Evolutionary conservation across 116 monocot genomes (phyloP).

Genomic region (Zostera marina): DNA sequence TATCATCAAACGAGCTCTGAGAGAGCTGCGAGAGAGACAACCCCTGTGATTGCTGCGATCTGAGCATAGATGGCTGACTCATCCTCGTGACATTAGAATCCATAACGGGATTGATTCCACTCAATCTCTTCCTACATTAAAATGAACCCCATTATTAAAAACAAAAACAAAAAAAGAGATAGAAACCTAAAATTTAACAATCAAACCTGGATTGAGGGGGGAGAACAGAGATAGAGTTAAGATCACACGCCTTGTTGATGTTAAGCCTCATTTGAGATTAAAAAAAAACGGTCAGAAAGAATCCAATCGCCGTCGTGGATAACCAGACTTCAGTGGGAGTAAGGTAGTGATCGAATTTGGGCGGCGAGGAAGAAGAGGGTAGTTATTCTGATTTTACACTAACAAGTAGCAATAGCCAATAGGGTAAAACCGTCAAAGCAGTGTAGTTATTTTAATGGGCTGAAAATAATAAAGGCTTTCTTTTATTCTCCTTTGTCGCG

Average conservation of each 20-base stretch:
- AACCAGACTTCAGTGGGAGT: no score
- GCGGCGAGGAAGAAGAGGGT: no score
- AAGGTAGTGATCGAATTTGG: no score
- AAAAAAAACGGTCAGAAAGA: no score
- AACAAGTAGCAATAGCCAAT: no score
- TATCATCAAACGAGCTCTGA: slow-evolving; percentile 67
- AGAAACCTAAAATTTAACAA: not conserved
- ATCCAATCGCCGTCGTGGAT: no score
- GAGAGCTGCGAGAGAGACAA: slow-evolving; percentile 78
- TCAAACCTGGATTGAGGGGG: slow-evolving; percentile 69
- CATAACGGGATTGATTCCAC: slow-evolving; percentile 7
- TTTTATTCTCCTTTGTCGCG: no score
- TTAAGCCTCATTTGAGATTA: slow-evolving; percentile 45
- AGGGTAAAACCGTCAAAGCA: no score
- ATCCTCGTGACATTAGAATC: slow-evolving; percentile 22
- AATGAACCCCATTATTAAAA: not conserved
- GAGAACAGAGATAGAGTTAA: slow-evolving; percentile 86
- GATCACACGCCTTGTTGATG: slow-evolving; percentile 96
- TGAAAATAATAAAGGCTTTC: no score
- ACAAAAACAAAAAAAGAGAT: not conserved
- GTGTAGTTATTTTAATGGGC: no score
- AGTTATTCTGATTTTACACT: no score
- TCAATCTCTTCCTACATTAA: slow-evolving; percentile 26
- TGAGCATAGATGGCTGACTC: slow-evolving; percentile 27
- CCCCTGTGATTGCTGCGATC: slow-evolving; percentile 87